phyloP scores from a whole-genome alignment of 2,329 filamentous ascomycete genomes.

The Monosporascus sp. region DNA sequence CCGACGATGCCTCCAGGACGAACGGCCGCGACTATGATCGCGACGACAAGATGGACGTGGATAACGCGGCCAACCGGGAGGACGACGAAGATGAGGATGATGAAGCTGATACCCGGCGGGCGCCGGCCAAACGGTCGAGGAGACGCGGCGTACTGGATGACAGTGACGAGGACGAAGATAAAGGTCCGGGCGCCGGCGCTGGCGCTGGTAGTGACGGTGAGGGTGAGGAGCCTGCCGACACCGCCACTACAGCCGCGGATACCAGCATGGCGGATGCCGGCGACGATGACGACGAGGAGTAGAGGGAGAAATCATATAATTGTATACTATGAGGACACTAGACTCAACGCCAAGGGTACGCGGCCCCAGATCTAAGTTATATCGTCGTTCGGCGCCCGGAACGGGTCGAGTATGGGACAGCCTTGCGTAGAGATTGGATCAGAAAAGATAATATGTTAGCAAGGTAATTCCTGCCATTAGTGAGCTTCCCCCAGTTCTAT shows the following conservation, averaged over 20 bases:
- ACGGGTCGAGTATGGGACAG: no score
- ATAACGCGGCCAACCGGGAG: slow-evolving; percentile 35
- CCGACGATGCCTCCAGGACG: slow-evolving; percentile 24
- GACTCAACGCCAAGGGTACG: no score
- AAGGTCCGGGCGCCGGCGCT: slow-evolving; percentile 10
- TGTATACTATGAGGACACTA: no score
- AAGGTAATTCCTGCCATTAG: no score
- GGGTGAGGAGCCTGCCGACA: slow-evolving; percentile 13
- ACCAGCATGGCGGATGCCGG: slow-evolving; percentile 28
- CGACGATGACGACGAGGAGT: slow-evolving; percentile 29
- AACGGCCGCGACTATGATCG: slow-evolving; percentile 21
- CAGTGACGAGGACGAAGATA: slow-evolving; percentile 49
- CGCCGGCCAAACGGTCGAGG: slow-evolving; percentile 40
- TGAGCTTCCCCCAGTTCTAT: no score
- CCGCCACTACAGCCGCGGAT: slow-evolving; percentile 19
- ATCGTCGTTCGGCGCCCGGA: no score
- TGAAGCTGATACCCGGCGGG: slow-evolving; percentile 31
- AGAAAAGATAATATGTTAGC: no score
- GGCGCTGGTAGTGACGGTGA: slow-evolving; percentile 11
- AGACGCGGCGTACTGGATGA: slow-evolving; percentile 48
- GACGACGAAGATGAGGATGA: slow-evolving; percentile 50
- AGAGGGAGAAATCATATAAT: neutral
- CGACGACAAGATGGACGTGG: slow-evolving; percentile 49
- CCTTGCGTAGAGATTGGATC: no score
- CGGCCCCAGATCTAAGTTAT: no score